Evolutionary conservation across 768 basidiomycete species (phyloP), one percentile per base, ranked within the genome.

Genomic region (Mycena albidolilacea): DNA sequence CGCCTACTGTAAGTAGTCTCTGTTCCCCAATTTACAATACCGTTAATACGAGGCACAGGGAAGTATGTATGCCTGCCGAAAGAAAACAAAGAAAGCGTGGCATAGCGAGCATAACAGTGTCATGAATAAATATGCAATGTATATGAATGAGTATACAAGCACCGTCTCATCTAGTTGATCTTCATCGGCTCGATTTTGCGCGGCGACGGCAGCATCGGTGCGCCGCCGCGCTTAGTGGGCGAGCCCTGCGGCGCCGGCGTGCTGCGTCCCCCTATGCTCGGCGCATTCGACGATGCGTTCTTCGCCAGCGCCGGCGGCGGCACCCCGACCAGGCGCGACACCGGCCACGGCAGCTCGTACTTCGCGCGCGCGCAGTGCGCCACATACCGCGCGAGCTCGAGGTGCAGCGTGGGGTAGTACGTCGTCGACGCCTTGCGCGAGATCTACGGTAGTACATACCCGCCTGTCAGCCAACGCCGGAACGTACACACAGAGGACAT

Each of bases 361-460:
- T 91, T 91, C 48, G 95, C 89, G 17, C 87, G 85, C 35, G 82
- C 82, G 3, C 92, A 91, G 73, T 90, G 87, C 0, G 88, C 85
- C 75, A 98, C 88, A 80, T 98, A 99, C 41, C 97, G 91, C 15
- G 96, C 90, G 63, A 99, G 85, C 82, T 99, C 97, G 50, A 99
- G 91, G 81, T 99, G 98, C 1, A 99, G 89, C 4, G 91, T 93
- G 0, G 97, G 96, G 81, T 99, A 99, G 82, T 98, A 98, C 14
- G 93, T 92, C 30, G 93, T 91, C 19, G 97, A 98, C 17, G 98
- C 96, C 82, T 98, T 98, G 63, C 98, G 94, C 0, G 96, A 91
- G 55, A 97, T 95, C 97, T 99, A 76, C 4, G 3, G 2, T 2
- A 30, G 30, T 4, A 38, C 57, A 15, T 46, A 38, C 41, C 61